Base-by-base conservation (phyloP, 768 basidiomycete species). In the Gyrodon lividus region DNA sequence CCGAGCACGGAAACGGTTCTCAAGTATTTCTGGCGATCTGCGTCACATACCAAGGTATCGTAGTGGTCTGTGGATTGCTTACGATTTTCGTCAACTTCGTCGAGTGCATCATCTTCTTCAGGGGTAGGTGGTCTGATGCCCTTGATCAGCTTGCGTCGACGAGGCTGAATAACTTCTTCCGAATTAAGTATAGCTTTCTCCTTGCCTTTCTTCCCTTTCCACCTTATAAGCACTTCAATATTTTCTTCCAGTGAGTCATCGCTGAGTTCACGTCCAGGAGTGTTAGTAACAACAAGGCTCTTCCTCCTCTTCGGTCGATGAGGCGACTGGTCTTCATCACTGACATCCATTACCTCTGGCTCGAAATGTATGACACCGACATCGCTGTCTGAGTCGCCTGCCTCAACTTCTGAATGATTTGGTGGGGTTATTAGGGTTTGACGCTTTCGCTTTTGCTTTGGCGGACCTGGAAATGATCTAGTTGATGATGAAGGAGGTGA, bases 21-120 rank as follows among this genome's bases (percentile, higher is more conserved):
- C 74, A 35, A 92, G 69, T 24, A 92, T 86, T 46, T 72, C 86
- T 90, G 54, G 6, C 30, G 19, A 48, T 19, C 9, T 31, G 40
- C 46, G 38, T 52, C 33, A 43, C 39, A n/a, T 46, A 17, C 22
- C 30, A 45, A 52, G 33, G 44, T 43, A 39, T 17, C 19, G 17
- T 5, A 35, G 42, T 51, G 44, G 17, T 44, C 13, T 20, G 31
- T 28, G 42, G 48, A 42, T 6, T 46, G 67, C 78, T 62, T 59
- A 86, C 87, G 75, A 54, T 82, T 72, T 72, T 78, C 72, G 40
- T 86, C 79, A 7, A 86, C 72, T 57, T 82, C 74, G 16, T 72
- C 74, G 34, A 77, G 56, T 17, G 74, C 57, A 43, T 78, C 78
- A 24, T 78, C 72, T 19, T 74, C 77, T 17, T 74, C 72, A 5